phyloP scores from a whole-genome alignment of 129 eudicot species.

The Daucus carota region DH1_v3.0 NC_030384.2:43700501-43701000 shows the following conservation, averaged over 20 bases:
- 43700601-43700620: conserved; percentile 4
- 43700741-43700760: conserved; percentile 95
- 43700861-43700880: neutral
- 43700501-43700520: conserved; percentile 98
- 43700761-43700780: conserved; percentile 96
- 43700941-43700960: neutral
- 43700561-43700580: neutral
- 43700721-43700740: conserved; percentile 83
- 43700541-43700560: conserved; percentile 62
- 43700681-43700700: conserved; percentile 84
- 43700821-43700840: neutral
- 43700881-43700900: neutral
- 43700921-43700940: neutral
- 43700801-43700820: conserved; percentile 47
- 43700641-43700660: conserved; percentile 47
- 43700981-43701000: neutral
- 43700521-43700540: conserved; percentile 95
- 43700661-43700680: conserved; percentile 78
- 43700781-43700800: conserved; percentile 96
- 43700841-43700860: neutral
- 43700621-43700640: conserved; percentile 2
- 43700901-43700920: neutral
- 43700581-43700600: neutral
- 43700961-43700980: neutral
- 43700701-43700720: conserved; percentile 85